These are phyloP conservation scores for Gossypium schwendimanii DNA, from an alignment of 441 rosid species.

Conservation along the genomic window DNA sequence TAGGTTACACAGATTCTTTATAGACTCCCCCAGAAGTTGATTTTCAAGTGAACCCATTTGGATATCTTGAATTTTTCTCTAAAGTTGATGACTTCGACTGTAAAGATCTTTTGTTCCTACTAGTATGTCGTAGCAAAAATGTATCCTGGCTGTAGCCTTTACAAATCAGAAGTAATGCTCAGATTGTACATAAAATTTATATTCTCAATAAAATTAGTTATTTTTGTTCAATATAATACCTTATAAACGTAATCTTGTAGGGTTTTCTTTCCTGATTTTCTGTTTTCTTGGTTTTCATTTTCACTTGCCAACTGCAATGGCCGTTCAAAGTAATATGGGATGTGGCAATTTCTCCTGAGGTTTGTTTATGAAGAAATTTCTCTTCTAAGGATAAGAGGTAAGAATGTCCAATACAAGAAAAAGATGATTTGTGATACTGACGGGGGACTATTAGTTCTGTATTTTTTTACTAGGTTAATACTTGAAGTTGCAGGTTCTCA, in stretches of 20 bases:
- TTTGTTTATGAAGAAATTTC: slow-evolving; percentile 7
- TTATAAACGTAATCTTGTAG: not conserved
- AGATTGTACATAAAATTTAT: slow-evolving; percentile 72
- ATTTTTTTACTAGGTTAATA: slow-evolving; percentile 2
- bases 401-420: not conserved
- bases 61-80: slow-evolving; percentile 51
- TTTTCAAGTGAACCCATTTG: slow-evolving; percentile 42
- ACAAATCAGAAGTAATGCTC: slow-evolving; percentile 43
- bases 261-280: not conserved
- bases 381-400: not conserved
- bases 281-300: not conserved
- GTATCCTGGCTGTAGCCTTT: slow-evolving; percentile 48
- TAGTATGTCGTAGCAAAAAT: slow-evolving; percentile 45
- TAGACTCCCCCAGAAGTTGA: slow-evolving; percentile 40
- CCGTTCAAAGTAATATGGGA: slow-evolving; percentile 10
- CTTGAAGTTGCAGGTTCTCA: slow-evolving; percentile 14
- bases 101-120: slow-evolving; percentile 44
- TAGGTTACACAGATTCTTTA: slow-evolving; percentile 73
- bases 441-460: not conserved
- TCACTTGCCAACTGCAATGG: slow-evolving; percentile 8
- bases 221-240: slow-evolving; percentile 25
- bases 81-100: slow-evolving; percentile 55
- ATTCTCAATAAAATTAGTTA: slow-evolving; percentile 59
- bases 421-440: not conserved
- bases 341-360: not conserved